Percentiles rank a stretch among this genome's conserved stretches.
phyloP scores from a whole-genome alignment of 176 grass and related monocot species.

The Carex myosuroides region DNA sequence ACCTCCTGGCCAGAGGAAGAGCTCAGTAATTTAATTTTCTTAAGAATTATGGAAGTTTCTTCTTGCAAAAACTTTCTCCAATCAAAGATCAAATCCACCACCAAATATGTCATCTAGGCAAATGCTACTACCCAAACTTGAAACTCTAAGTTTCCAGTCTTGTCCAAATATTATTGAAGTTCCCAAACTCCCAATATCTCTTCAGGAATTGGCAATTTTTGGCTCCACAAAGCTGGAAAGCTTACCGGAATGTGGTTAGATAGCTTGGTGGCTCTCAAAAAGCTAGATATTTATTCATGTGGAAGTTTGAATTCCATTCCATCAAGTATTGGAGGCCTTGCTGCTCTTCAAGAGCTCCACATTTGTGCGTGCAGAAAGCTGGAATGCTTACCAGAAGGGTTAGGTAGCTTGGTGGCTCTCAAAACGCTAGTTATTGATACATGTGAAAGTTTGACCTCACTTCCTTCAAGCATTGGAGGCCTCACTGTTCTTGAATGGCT shows the following conservation, averaged over 20 bases:
- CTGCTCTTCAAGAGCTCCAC: too few relatives aligned
- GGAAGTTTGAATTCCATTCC: background rate
- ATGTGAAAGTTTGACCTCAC: too few relatives aligned
- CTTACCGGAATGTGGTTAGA: constrained; percentile 12
- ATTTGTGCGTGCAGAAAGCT: too few relatives aligned
- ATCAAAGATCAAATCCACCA: background rate
- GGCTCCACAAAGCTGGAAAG: background rate
- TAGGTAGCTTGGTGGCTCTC: too few relatives aligned
- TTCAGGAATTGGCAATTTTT: constrained; percentile 8
- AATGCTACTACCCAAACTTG: background rate
- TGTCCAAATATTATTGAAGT: background rate
- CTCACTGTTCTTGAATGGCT: background rate
- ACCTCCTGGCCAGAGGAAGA: background rate
- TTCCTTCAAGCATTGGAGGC: background rate
- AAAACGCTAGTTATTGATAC: fast-evolving
- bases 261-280: constrained; percentile 5
- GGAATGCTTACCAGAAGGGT: too few relatives aligned
- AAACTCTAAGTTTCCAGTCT: background rate
- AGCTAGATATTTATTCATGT: background rate
- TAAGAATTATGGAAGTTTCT: fast-evolving
- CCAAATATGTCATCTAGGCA: background rate
- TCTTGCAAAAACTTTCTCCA: background rate
- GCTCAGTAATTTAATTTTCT: background rate
- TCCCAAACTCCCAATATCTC: background rate
- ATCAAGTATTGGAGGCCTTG: too few relatives aligned